Percentiles rank a stretch among this genome's conserved stretches.
phyloP scores from a whole-genome alignment of 495 filamentous ascomycete species.

The Penicillium coprophilum region DNA sequence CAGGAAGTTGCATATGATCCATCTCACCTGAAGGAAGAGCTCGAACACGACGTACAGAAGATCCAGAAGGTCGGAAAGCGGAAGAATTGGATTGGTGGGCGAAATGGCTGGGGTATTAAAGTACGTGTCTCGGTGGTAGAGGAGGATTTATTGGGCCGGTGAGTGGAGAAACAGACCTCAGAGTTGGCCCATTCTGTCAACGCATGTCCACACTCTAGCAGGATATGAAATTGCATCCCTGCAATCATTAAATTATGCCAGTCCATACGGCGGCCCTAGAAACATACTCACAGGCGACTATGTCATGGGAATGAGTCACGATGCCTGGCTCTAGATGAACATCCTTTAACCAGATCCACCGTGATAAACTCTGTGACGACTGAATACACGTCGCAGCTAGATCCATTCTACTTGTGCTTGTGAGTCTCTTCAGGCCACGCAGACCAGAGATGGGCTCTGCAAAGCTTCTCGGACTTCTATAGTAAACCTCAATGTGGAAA shows the following conservation, averaged over 20 bases:
- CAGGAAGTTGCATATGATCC: conserved; percentile 33
- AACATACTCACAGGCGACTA: not conserved
- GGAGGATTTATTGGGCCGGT: conserved; percentile 18
- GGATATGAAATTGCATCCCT: not conserved
- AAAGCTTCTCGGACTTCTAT: not conserved
- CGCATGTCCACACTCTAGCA: not conserved
- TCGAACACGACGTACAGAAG: conserved; percentile 27
- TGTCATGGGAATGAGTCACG: not conserved
- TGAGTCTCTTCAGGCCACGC: not conserved
- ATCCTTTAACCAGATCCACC: not conserved
- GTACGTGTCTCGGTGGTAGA: conserved; percentile 27
- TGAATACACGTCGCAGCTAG: not conserved
- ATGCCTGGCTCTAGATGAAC: not conserved
- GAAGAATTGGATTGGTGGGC: conserved; percentile 38
- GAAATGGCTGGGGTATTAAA: conserved; percentile 35
- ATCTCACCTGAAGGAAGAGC: conserved; percentile 29
- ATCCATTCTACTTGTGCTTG: not conserved
- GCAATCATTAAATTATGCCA: not conserved
- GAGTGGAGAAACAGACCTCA: not conserved
- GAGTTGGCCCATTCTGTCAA: not conserved
- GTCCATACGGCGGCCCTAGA: not conserved
- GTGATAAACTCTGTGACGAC: not conserved
- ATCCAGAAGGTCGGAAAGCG: conserved; percentile 36
- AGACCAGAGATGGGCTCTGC: not conserved
- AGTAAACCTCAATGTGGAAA: not conserved